Evolutionary conservation across 257 asterid genomes (phyloP).

Genomic region (Solanum rostratum): DNA sequence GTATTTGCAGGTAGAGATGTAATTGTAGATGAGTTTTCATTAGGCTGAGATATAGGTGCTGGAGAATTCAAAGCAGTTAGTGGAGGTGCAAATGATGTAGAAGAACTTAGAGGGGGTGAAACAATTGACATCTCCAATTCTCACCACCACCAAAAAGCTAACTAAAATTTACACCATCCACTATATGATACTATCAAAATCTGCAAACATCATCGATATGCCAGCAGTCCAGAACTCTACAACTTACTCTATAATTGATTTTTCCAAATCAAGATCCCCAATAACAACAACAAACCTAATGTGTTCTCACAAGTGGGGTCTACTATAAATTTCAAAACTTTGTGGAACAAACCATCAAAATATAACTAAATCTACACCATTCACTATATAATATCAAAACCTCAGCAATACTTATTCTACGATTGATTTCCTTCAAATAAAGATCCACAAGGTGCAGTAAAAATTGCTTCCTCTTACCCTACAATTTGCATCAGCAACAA

Average conservation of each 20-base stretch:
- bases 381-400: background rate
- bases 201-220: background rate
- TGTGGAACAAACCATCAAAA: background rate
- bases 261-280: background rate
- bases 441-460: background rate
- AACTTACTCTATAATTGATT: background rate
- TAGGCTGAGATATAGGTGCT: background rate
- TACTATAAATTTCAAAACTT: background rate
- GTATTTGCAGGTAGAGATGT: background rate
- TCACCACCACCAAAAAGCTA: conserved; percentile 1
- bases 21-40: background rate
- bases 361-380: background rate
- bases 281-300: no score
- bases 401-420: background rate
- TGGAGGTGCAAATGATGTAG: conserved; percentile 9
- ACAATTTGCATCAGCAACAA: background rate
- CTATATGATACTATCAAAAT: background rate
- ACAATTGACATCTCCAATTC: conserved; percentile 9
- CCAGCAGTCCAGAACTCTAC: background rate
- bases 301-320: no score
- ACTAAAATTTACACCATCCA: background rate
- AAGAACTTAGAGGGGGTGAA: conserved; percentile 13
- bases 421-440: background rate
- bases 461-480: background rate
- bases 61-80: conserved; percentile 1